A percentile compares a stretch with the other conserved stretches of the same genome.
Evolutionary conservation across 306 rosid genomes (phyloP).

Genomic region (Argentina anserina): DNA sequence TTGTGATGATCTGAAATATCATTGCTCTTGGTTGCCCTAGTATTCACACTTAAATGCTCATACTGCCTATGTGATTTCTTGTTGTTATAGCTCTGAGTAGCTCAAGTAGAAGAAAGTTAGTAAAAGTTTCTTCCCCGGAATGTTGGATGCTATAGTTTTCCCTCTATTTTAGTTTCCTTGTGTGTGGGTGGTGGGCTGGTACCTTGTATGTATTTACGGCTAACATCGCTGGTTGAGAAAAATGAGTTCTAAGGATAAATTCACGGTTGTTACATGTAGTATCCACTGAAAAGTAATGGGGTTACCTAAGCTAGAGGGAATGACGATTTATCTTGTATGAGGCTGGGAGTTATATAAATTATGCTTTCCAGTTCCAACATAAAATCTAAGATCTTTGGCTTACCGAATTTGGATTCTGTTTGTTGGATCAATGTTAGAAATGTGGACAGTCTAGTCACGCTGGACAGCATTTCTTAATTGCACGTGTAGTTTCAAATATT

Average conservation of each 20-base stretch:
- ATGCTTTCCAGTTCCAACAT: not conserved
- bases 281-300: not conserved
- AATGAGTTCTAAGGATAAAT: not conserved
- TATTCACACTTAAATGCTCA: not conserved
- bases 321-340: not conserved
- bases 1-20: not conserved
- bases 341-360: not conserved
- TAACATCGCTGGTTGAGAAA: not conserved
- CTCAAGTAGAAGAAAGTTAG: not conserved
- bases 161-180: not conserved
- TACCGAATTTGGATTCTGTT: not conserved
- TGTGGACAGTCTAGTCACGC: not conserved
- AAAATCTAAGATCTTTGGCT: not conserved
- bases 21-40: not conserved
- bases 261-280: not conserved
- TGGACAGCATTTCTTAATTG: not conserved
- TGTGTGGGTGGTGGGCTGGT: not conserved
- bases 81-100: not conserved
- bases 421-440: not conserved
- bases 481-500: not conserved
- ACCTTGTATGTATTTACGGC: not conserved
- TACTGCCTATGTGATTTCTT: not conserved
- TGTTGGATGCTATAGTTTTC: not conserved
- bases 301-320: not conserved
- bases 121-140: not conserved